phyloP scores from a whole-genome alignment of 257 asterid species.

The Petunia secreta region DNA sequence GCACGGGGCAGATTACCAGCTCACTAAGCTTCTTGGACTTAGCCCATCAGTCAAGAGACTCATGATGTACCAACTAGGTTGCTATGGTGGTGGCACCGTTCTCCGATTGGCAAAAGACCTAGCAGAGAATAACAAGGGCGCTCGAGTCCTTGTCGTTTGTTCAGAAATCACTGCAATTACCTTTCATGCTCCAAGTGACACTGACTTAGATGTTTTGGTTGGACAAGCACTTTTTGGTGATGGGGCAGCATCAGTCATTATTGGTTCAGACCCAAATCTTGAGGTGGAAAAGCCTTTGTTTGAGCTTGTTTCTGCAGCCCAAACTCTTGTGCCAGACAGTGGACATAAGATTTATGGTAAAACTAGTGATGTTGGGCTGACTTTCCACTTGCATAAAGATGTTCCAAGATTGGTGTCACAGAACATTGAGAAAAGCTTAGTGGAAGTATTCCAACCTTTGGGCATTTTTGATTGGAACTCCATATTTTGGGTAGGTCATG shows the following conservation, averaged over 20 bases:
- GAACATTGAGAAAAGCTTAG: constrained; percentile 15
- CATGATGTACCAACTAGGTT: constrained; percentile 37
- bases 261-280: constrained; percentile 20
- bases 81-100: constrained; percentile 30
- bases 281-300: constrained; percentile 25
- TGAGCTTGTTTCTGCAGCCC: constrained; percentile 20
- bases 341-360: background rate
- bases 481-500: constrained; percentile 28
- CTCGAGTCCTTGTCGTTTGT: constrained; percentile 30
- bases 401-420: constrained; percentile 23
- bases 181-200: constrained; percentile 29
- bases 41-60: constrained; percentile 26
- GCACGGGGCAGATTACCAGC: constrained; percentile 36
- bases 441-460: constrained; percentile 19
- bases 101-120: constrained; percentile 35
- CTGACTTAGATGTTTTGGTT: constrained; percentile 25
- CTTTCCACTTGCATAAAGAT: constrained; percentile 12
- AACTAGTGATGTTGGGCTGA: constrained; percentile 22
- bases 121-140: constrained; percentile 31
- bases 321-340: constrained; percentile 28
- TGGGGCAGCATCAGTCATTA: constrained; percentile 24
- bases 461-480: constrained; percentile 31
- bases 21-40: constrained; percentile 31
- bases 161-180: constrained; percentile 24
- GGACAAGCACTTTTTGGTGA: constrained; percentile 31